Base-by-base conservation (phyloP, 805 yeast species). In the Zygotorulaspora sp. region DNA sequence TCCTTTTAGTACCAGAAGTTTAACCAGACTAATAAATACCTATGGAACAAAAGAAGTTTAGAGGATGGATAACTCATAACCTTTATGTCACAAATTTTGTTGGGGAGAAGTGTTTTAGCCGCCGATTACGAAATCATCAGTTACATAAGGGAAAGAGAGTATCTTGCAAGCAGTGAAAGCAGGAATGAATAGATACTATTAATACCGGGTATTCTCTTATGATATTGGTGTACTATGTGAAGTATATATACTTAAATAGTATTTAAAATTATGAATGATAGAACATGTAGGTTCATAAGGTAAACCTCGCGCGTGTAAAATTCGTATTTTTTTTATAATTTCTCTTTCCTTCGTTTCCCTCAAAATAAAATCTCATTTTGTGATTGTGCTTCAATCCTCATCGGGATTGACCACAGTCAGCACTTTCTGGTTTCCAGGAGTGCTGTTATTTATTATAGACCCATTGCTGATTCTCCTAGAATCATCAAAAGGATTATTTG, bases 351-450 rank as follows among this genome's bases (percentile, higher is more conserved):
- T 21, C 23, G 10, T 21, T 21, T 21, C 23, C 23, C 23, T 21
- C 23, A 21, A 21, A 10, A 21, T 21, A 8, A 10, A 7, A 21
- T 21, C 7, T 21, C 7, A 10, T 8, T 21, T 7, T 10, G 23
- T 10, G 23, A 14, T n/a, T 26, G 30, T 26, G 16, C 6, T 11
- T 36, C 27, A 43, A 25, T 43, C 49, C 47, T 73, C 79, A 58
- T 86, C 95, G 1, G 96, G 96, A 54, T 89, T 89, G 22, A 95
- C 89, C 9, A 89, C 95, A 43, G 87, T 80, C 32, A 89, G 68
- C 13, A 85, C 78, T 65, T 86, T 86, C 7, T 41, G 53, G 12
- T 38, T 43, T n/a, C 55, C 88, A 70, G 34, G 84, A 9, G 36
- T 92, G 3, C 85, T 77, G 45, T 83, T 94, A 58, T 87, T 94